Base-by-base conservation (phyloP, 78 protist genomes). In the Bodo saltans region DNA sequence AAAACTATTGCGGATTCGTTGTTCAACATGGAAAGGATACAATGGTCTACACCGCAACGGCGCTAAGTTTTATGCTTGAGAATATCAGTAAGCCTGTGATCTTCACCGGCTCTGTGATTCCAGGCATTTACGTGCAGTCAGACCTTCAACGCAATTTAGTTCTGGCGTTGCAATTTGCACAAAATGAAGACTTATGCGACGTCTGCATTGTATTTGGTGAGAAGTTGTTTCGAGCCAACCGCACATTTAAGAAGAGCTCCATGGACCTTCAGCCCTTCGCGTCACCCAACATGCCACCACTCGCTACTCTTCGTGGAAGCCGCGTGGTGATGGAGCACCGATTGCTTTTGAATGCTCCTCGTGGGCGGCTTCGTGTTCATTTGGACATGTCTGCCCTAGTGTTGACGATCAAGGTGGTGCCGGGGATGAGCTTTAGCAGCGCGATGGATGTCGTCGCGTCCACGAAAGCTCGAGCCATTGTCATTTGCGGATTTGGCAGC, bases 11-110 rank as follows among this genome's bases (percentile, higher is more conserved):
- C 85, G 96, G 92, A 47, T 93, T 93, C 72, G 94, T 93, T 23
- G 80, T 93, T 28, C 38, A 91, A 21, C 96, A 93, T 84, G 96
- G 94, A 25, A 93, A 94, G 25, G 97, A 94, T 72, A 94, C 97
- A 25, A 87, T 94, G 93, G 83, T 93, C 30, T 94, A 91, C 89
- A 92, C 95, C 8, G 94, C 98, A 17, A 75, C 91, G 25, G 96
- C 96, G 0, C 84, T 92, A 37, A 81, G 95, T 33, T 95, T 94
- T 87, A 86, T 91, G 87, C 91, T 95, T 29, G 95, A 89, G 79
- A 89, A 91, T 87, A 80, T 94, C 30, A 86, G 88, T 32, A 95
- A 95, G 85, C 85, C 97, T 27, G 93, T 93, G 3, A 33, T 96
- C 67, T 40, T 94, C 74, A 94, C 97, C 25, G 95, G 95, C 60